Base-by-base conservation (phyloP, 345 rosid genomes). In the Populus deltoides region DNA sequence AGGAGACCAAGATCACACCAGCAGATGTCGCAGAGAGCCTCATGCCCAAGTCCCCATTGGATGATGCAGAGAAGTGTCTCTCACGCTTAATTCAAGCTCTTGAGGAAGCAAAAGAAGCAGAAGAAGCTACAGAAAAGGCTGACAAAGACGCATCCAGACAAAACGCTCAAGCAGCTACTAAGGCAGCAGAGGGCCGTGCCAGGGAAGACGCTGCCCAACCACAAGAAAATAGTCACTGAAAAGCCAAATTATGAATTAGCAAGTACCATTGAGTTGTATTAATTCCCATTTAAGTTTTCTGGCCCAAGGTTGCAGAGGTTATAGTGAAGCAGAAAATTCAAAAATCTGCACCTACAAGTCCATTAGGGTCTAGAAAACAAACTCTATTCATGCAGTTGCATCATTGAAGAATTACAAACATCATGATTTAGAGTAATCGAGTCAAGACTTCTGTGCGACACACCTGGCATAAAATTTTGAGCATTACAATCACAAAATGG, bases 21-120 rank as follows among this genome's bases (percentile, higher is more conserved):
- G 90, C 90, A 29, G 90, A 88, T 72, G 87, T 88, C 68, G 88
- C 86, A 9, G 90, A 88, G 81, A 86, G 78, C 78, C 86, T 86
- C 18, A 88, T 88, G 90, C 89, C 90, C 41, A 86, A 82, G 82
- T 84, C 90, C 51, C 80, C 79, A 1, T 36, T 68, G 0, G 86
- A 83, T 9, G 59, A 81, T 38, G 77, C 80, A 36, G 87, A 73
- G 10, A 84, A 75, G 66, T 84, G 90, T 41, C 87, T 86, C 20
- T 76, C 78, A 36, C 77, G 53, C 68, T 76, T 88, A 65, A 81
- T 88, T 71, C 86, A 84, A 75, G 83, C 84, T 39, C 88, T 88
- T 0, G 77, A 81, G 83, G 85, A 83, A 82, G 81, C 75, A 1
- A 81, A 79, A 29, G 81, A 65, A 49, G 84, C 80, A 15, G 66